These are phyloP conservation scores for Trametes hirsuta DNA, from an alignment of 1,284 basidiomycete genomes.

Conservation along the genomic window DNA sequence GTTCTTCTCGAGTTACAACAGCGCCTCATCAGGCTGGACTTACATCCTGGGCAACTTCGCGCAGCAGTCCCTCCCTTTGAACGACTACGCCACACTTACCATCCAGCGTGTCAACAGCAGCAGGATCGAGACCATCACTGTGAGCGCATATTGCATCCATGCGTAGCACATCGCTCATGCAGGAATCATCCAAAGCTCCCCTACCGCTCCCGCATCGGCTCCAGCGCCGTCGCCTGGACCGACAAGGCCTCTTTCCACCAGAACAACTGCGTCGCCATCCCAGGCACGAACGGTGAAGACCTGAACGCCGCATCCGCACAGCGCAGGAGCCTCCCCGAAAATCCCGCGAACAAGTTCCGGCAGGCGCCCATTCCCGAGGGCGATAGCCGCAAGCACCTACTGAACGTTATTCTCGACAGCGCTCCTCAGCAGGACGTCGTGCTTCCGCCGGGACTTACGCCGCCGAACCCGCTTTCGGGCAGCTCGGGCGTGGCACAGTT, in stretches of 20 bases:
- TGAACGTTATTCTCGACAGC: constrained; percentile 56
- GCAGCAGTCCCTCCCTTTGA: constrained; percentile 56
- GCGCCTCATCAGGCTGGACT: constrained; percentile 47
- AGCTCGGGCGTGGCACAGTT: constrained; percentile 58
- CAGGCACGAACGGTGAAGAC: constrained; percentile 55
- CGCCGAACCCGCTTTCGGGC: constrained; percentile 44
- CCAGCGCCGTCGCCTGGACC: constrained; percentile 48
- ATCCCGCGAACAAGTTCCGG: constrained; percentile 44
- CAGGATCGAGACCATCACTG: constrained; percentile 47
- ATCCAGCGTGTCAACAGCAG: constrained; percentile 48
- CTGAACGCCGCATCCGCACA: constrained; percentile 22
- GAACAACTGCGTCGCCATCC: constrained; percentile 55
- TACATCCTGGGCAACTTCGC: constrained; percentile 69
- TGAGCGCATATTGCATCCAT: constrained; percentile 26
- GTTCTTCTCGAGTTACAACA: constrained; percentile 46
- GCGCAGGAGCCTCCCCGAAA: constrained; percentile 10
- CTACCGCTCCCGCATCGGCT: constrained; percentile 57
- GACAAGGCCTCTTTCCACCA: constrained; percentile 52
- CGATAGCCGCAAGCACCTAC: constrained; percentile 42
- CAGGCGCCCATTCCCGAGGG: constrained; percentile 47
- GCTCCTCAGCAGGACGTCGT: constrained; percentile 49
- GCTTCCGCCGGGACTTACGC: constrained; percentile 52
- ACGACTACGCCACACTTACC: constrained; percentile 52
- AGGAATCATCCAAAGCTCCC: constrained; percentile 44
- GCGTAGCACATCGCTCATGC: neutral